Conservation (phyloP, 148 eudicot species). For the Drosera capensis region DNA sequence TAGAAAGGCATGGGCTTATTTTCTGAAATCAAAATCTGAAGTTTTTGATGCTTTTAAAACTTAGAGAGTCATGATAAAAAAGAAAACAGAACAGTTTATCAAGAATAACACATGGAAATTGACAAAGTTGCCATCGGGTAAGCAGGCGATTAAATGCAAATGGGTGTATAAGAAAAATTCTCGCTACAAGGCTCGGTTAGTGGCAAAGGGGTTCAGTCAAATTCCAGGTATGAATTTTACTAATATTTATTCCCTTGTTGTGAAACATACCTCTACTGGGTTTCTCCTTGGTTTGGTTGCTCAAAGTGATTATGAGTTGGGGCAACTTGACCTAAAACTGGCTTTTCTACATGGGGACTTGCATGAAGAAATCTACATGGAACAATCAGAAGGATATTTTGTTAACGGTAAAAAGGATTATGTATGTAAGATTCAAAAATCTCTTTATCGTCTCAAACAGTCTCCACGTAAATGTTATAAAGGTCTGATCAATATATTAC, state of each 20-base stretch:
- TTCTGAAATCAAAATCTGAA: too few species aligned
- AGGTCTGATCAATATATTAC: not conserved
- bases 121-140: too few species aligned
- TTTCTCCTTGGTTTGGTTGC: not conserved
- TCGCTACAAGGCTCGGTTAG: not conserved
- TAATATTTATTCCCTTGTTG: not conserved
- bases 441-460: slow-evolving; percentile 1
- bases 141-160: not conserved
- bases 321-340: not conserved
- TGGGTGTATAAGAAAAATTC: not conserved
- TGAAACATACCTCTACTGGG: not conserved
- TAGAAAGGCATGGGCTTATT: too few species aligned
- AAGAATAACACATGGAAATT: too few species aligned
- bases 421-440: slow-evolving; percentile 1
- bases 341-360: not conserved
- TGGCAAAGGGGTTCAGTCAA: not conserved
- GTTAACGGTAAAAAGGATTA: not conserved
- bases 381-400: not conserved
- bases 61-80: too few species aligned
- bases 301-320: not conserved
- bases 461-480: not conserved
- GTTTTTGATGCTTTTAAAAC: too few species aligned
- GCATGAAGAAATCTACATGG: not conserved
- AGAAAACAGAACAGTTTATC: too few species aligned
- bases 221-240: not conserved